Base-by-base conservation (phyloP, 2,329 filamentous ascomycete genomes). In the Metarhizium guizhouense region DNA sequence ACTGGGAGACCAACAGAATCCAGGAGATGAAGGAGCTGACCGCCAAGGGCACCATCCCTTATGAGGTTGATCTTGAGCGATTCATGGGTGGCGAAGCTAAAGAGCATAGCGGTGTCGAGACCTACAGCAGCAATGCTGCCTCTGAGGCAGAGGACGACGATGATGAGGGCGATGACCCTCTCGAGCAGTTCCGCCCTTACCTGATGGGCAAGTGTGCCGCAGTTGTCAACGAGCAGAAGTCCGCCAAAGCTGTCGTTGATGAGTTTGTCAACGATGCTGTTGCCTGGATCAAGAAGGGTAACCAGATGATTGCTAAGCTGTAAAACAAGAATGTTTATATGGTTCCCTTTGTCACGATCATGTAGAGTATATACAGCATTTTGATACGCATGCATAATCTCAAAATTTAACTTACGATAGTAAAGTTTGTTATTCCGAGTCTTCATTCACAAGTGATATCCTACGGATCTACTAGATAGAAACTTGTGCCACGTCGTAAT, bases 141-240 rank as follows among this genome's bases (percentile, higher is more conserved):
- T 34, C 32, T 34, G 75, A 85, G n/a, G 83, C 83, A 57, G 87
- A 84, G 10, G 83, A 85, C 71, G 86, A 86, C 59, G 76, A 86
- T 59, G 83, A 87, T 51, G 81, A 88, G 58, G 82, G 89, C 57
- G 92, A 96, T 58, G 90, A 97, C 45, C 83, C 87, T 38, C 85
- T 99, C 76, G 94, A 97, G 71, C 90, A 94, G 69, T 92, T 90
- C 67, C 82, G 90, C 57, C 92, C 92, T 14, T 95, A 84, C 79
- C 75, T 96, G 64, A 99, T 99, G 94, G 94, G 94, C 72, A 95
- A 97, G 81, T 93, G 89, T 58, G 88, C 94, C 42, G 93, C 94
- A 32, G 90, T 96, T 36, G 88, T 94, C 56, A 94, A 93, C 68
- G 91, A 97, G 76, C 88, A 86, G 79, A 95, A 95, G 84, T 77